These are phyloP conservation scores for Cylindrotheca fusiformis DNA, from an alignment of 108 stramenopile genomes.

Conservation along the genomic window DNA sequence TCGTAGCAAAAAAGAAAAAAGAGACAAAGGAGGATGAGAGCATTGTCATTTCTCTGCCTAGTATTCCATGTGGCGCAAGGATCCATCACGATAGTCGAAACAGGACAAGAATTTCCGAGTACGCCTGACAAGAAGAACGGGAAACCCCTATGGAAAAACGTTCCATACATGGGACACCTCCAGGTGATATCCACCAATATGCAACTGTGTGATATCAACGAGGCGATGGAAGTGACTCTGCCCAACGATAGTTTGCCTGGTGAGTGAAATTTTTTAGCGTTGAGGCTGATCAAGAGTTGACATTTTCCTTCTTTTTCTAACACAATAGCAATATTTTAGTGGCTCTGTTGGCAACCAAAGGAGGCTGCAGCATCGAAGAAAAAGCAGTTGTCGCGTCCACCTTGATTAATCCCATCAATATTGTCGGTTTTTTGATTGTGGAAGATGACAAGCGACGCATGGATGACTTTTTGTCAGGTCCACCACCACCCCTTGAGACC, in stretches of 20 bases:
- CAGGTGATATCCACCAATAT: constrained; percentile 29
- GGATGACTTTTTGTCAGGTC: too few species aligned
- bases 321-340: constrained; percentile 13
- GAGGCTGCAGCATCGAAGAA: constrained; percentile 45
- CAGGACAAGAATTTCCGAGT: constrained; percentile 22
- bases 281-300: neutral
- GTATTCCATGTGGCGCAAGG: constrained; percentile 9
- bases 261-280: constrained; percentile 9
- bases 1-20: too few species aligned
- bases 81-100: constrained; percentile 31
- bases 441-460: constrained; percentile 4
- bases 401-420: constrained; percentile 27
- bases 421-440: constrained; percentile 44
- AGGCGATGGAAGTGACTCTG: constrained; percentile 11
- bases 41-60: too few species aligned
- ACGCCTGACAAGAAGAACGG: constrained; percentile 22
- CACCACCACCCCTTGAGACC: neutral
- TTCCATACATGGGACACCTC: constrained; percentile 44
- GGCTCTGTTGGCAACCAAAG: constrained; percentile 35
- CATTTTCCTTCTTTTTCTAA: constrained; percentile 3
- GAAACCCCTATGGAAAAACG: constrained; percentile 25
- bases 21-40: too few species aligned
- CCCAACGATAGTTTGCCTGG: constrained; percentile 45
- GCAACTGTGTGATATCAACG: constrained; percentile 22
- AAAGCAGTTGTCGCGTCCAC: constrained; percentile 38